These are phyloP conservation scores for Oligophagozyma castellii DNA, from an alignment of 1,139 yeast genomes.

Conservation along the genomic window DNA sequence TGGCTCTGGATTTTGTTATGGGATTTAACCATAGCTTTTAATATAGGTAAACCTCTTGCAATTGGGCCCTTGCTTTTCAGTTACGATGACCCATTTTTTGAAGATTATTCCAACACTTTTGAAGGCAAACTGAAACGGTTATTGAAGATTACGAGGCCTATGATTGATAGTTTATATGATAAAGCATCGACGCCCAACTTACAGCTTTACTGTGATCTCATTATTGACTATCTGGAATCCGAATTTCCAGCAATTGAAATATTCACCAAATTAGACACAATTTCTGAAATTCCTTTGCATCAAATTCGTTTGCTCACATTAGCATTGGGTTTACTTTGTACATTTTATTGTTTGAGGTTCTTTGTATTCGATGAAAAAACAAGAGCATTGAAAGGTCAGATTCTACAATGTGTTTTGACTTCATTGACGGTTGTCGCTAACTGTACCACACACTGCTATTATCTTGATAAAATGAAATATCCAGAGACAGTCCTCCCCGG, in stretches of 20 bases:
- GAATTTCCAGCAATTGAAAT: conserved; percentile 12
- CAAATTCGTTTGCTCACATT: conserved; percentile 7
- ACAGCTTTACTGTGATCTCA: conserved; percentile 3
- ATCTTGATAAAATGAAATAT: conserved; percentile 3
- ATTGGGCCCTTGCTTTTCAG: conserved; percentile 12
- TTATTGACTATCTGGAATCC: conserved; percentile 11
- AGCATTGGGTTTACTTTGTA: conserved; percentile 5
- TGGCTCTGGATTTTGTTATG: conserved; percentile 20
- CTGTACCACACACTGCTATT: conserved; percentile 3
- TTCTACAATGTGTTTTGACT: conserved; percentile 5
- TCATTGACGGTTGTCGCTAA: conserved; percentile 5
- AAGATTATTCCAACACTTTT: conserved; percentile 3
- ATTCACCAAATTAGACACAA: conserved; percentile 8
- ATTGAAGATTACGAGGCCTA: conserved; percentile 12
- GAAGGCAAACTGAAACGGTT: conserved; percentile 9
- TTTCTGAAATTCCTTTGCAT: conserved; percentile 6
- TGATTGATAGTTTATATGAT: conserved; percentile 7
- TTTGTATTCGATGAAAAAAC: conserved; percentile 4
- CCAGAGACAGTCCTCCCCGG: conserved; percentile 2
- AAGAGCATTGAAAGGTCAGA: conserved; percentile 4
- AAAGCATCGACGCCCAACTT: conserved; percentile 8
- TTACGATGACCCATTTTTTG: conserved; percentile 3
- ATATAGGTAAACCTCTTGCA: conserved; percentile 20
- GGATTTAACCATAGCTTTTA: conserved; percentile 20
- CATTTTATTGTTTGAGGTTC: conserved; percentile 7